A percentile compares a stretch with the other conserved stretches of the same genome.
Conservation (phyloP, 2,329 filamentous ascomycete genomes). For the Chrysosporium queenslandicum region DNA sequence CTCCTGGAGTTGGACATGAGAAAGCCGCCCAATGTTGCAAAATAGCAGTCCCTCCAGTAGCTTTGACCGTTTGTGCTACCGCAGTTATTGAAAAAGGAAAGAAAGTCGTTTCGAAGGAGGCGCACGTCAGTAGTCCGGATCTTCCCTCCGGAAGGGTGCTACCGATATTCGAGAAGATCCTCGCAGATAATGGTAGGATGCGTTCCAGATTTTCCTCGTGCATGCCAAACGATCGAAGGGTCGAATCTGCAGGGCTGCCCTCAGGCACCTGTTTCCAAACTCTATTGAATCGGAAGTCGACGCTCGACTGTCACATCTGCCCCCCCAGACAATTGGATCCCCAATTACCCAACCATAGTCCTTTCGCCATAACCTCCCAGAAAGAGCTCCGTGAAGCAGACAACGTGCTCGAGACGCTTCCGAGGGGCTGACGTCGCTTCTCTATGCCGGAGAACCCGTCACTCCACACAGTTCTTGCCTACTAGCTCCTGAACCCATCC, state of each 20-base stretch:
- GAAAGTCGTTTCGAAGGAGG: not conserved
- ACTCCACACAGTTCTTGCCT: too few relatives aligned
- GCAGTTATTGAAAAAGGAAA: not conserved
- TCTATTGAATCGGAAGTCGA: not conserved
- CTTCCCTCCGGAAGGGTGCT: not conserved
- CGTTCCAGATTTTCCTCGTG: not conserved
- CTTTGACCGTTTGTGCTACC: not conserved
- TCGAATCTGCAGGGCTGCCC: not conserved
- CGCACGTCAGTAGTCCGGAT: not conserved
- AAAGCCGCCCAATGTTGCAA: not conserved
- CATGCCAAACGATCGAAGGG: not conserved
- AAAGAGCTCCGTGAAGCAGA: too few relatives aligned
- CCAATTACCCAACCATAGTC: not conserved
- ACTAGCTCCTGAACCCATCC: too few relatives aligned
- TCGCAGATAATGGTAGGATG: not conserved
- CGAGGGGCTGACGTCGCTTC: too few relatives aligned
- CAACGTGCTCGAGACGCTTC: too few relatives aligned
- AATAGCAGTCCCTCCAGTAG: not conserved
- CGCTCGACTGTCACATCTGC: not conserved
- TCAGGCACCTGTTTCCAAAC: not conserved
- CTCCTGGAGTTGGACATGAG: not conserved
- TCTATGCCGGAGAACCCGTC: too few relatives aligned
- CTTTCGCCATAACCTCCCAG: too few relatives aligned
- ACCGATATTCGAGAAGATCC: slow-evolving; percentile 5
- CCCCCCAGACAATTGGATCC: not conserved